These are phyloP conservation scores for Trematosphaeria pertusa DNA, from an alignment of 2,329 filamentous ascomycete genomes.

Conservation along the genomic window DNA sequence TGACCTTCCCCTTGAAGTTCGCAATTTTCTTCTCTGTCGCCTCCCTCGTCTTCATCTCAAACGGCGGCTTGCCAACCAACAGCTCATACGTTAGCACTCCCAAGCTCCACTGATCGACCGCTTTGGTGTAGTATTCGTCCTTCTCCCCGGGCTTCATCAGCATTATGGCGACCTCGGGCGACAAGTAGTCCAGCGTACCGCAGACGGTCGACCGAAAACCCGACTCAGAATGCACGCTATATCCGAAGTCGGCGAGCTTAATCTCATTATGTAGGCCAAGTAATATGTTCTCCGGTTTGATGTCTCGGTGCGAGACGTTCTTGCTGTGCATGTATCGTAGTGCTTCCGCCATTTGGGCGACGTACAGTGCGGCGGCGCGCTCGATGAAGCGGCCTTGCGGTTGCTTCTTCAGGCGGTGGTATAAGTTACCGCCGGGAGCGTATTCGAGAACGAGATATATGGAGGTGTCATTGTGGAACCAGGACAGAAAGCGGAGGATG, in stretches of 20 bases:
- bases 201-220: constrained; percentile 90
- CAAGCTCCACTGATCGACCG: constrained; percentile 91
- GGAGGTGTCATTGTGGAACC: constrained; percentile 83
- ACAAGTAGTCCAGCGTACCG: constrained; percentile 91
- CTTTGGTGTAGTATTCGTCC: constrained; percentile 87
- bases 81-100: constrained; percentile 96
- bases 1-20: constrained; percentile 78
- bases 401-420: constrained; percentile 78
- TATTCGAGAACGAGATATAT: constrained; percentile 85
- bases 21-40: constrained; percentile 83
- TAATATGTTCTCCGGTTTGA: constrained; percentile 93
- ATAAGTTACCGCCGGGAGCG: constrained; percentile 79
- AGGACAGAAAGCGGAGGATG: constrained; percentile 78
- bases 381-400: constrained; percentile 79
- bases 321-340: constrained; percentile 89
- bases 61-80: constrained; percentile 88
- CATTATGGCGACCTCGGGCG: constrained; percentile 82
- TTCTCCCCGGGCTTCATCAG: constrained; percentile 57
- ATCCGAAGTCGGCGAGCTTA: constrained; percentile 96
- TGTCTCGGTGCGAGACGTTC: constrained; percentile 92
- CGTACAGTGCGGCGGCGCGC: constrained; percentile 80
- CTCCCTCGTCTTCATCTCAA: constrained; percentile 83
- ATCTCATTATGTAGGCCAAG: constrained; percentile 94
- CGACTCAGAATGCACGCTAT: constrained; percentile 93
- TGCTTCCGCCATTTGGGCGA: constrained; percentile 83